Evolutionary conservation across 140 eudicot genomes (phyloP).

Genomic region (Erigeron philadelphicus): DNA sequence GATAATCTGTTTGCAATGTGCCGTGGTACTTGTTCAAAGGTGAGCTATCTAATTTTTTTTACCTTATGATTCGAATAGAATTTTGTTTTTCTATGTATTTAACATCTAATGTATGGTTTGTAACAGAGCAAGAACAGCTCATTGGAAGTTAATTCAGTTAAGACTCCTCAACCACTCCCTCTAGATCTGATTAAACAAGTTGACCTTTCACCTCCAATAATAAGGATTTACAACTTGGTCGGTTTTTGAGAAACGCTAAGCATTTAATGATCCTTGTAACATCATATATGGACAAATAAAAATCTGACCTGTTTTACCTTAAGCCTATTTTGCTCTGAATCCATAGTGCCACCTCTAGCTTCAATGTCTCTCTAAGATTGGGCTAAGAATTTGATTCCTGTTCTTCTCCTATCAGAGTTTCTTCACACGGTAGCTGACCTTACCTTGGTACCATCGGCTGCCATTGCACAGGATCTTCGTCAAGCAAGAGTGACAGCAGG

Average conservation of each 20-base stretch:
- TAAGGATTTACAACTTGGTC: too few species aligned
- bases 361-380: not conserved
- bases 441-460: slow-evolving; percentile 96
- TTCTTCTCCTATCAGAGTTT: slow-evolving; percentile 51
- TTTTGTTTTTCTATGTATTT: too few species aligned
- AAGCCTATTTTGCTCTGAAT: not conserved
- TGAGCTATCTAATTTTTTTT: too few species aligned
- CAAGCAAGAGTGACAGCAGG: slow-evolving; percentile 88
- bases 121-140: slow-evolving; percentile 67
- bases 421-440: slow-evolving; percentile 99
- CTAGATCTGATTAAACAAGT: too few species aligned
- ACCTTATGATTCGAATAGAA: too few species aligned
- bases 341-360: not conserved
- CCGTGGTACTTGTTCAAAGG: too few species aligned
- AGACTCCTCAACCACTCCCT: slow-evolving; percentile 16
- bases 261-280: too few species aligned
- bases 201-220: too few species aligned
- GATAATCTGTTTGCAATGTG: too few species aligned
- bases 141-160: slow-evolving; percentile 52
- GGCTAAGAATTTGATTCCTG: slow-evolving; percentile 1
- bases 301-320: too few species aligned
- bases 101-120: not conserved
- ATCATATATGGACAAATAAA: too few species aligned
- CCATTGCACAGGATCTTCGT: slow-evolving; percentile 77
- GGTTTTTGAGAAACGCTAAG: too few species aligned